Evolutionary conservation across 2,329 filamentous ascomycete genomes (phyloP).

Genomic region (Colletotrichum orbiculare): DNA sequence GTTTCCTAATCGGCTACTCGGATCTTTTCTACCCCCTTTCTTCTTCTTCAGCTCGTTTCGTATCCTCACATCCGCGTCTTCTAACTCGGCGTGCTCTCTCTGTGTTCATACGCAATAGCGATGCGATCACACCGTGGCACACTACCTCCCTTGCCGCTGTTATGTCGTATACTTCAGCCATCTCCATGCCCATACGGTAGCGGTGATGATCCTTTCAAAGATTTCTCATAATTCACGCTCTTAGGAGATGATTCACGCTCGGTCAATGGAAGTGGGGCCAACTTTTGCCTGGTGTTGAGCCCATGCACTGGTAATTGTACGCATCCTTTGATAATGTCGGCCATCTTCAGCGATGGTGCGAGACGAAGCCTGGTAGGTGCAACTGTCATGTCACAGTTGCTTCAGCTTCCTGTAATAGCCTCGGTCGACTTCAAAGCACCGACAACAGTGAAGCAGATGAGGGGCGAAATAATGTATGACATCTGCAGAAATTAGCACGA

Average conservation of each 20-base stretch:
- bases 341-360: not conserved
- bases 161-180: too few species aligned
- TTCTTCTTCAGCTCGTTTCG: not conserved
- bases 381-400: too few species aligned
- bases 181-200: too few species aligned
- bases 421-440: constrained; percentile 29
- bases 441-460: constrained; percentile 31
- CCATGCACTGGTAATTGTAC: not conserved
- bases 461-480: constrained; percentile 31
- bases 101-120: too few species aligned
- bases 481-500: not conserved
- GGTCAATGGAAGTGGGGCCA: too few species aligned
- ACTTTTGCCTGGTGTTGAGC: constrained; percentile 1
- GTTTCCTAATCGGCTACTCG: not conserved
- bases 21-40: not conserved
- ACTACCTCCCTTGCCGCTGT: too few species aligned
- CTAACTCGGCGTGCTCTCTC: too few species aligned
- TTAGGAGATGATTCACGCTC: not conserved
- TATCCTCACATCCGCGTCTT: not conserved
- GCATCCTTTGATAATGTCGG: not conserved
- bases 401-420: constrained; percentile 1
- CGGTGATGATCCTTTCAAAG: too few species aligned
- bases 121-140: not conserved
- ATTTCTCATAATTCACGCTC: not conserved
- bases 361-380: not conserved